Conservation (phyloP, 2,329 filamentous ascomycete genomes). For the Trichoderma polysporum region DNA sequence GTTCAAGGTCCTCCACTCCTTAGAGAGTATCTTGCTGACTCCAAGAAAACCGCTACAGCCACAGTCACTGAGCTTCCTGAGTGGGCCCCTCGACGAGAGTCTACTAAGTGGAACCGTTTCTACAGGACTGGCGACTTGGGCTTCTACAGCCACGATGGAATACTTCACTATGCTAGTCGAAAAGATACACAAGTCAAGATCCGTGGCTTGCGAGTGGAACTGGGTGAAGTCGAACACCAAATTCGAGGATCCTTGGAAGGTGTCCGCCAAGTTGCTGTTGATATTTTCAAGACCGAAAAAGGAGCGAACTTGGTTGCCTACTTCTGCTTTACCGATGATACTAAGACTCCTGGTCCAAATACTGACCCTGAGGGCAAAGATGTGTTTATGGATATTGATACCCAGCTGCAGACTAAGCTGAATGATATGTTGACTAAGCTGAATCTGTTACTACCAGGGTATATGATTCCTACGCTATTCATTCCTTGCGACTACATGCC, state of each 20-base stretch:
- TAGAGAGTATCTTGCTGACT: constrained; percentile 16
- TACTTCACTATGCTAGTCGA: constrained; percentile 46
- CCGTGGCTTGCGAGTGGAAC: constrained; percentile 57
- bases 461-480: constrained; percentile 44
- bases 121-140: constrained; percentile 52
- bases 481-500: constrained; percentile 43
- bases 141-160: constrained; percentile 40
- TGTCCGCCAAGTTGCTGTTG: constrained; percentile 4
- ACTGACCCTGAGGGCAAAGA: background rate
- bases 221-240: constrained; percentile 31
- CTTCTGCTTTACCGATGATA: background rate
- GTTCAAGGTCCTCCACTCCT: constrained; percentile 18
- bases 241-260: background rate
- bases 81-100: constrained; percentile 5
- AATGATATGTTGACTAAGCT: background rate
- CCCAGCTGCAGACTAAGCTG: background rate
- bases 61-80: background rate
- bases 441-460: constrained; percentile 27
- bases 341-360: background rate
- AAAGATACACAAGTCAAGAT: constrained; percentile 60
- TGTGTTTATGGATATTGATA: background rate
- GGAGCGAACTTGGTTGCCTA: constrained; percentile 5
- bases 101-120: constrained; percentile 18
- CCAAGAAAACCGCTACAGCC: constrained; percentile 3
- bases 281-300: constrained; percentile 10